Conservation (phyloP, 2,329 filamentous ascomycete species). For the Fusarium sp. region DNA sequence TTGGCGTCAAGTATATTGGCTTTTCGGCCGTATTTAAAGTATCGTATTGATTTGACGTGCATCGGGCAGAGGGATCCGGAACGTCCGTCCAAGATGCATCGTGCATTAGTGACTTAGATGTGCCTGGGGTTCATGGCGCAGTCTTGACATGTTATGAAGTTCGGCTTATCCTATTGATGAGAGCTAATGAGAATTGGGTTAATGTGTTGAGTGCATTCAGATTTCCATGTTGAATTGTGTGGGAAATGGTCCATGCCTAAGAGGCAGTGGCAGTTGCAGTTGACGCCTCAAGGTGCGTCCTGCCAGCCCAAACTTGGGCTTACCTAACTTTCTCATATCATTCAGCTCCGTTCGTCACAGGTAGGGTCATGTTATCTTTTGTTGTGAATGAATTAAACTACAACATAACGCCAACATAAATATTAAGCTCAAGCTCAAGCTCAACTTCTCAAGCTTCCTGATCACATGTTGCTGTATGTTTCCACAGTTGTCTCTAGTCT, state of each 20-base stretch:
- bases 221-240: neutral
- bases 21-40: constrained; percentile 24
- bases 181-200: neutral
- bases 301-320: constrained; percentile 5
- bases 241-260: constrained; percentile 12
- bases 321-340: neutral
- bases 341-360: neutral
- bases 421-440: neutral
- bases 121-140: neutral
- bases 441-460: neutral
- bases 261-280: constrained; percentile 5
- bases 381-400: neutral
- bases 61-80: constrained; percentile 22
- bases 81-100: constrained; percentile 11
- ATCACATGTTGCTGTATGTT: no score
- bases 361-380: constrained; percentile 8
- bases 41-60: constrained; percentile 20
- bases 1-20: constrained; percentile 5
- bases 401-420: neutral
- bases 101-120: neutral
- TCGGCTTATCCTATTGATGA: neutral
- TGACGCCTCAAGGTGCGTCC: constrained; percentile 5
- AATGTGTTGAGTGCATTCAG: neutral
- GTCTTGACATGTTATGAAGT: neutral
- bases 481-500: constrained; percentile 4